Evolutionary conservation across 257 asterid species (phyloP).

Genomic region (Thymus quinquecostatus): DNA sequence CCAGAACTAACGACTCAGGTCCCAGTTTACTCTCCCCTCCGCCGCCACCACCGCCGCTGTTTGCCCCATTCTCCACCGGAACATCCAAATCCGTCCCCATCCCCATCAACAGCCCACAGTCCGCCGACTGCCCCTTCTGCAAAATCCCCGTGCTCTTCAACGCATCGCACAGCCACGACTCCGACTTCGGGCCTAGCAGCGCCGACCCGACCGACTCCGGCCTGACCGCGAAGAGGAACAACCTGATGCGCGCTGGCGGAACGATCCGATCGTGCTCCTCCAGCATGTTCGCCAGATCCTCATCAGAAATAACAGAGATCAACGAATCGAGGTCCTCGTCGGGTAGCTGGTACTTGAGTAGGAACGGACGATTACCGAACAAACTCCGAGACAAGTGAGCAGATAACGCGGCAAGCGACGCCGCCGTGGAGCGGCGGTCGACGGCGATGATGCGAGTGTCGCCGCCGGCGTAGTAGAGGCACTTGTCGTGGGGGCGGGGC

Average conservation of each 20-base stretch:
- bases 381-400: slow-evolving; percentile 63
- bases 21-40: slow-evolving; percentile 41
- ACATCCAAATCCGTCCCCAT: slow-evolving; percentile 49
- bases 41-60: slow-evolving; percentile 36
- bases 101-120: slow-evolving; percentile 52
- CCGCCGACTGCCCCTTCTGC: slow-evolving; percentile 69
- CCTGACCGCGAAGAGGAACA: slow-evolving; percentile 69
- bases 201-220: slow-evolving; percentile 63
- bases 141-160: slow-evolving; percentile 60
- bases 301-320: slow-evolving; percentile 75
- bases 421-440: slow-evolving; percentile 70
- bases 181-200: slow-evolving; percentile 67
- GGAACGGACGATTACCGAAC: slow-evolving; percentile 62
- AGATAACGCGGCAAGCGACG: slow-evolving; percentile 48
- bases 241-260: slow-evolving; percentile 62
- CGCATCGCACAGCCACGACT: slow-evolving; percentile 77
- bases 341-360: slow-evolving; percentile 83
- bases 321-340: slow-evolving; percentile 76
- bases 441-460: slow-evolving; percentile 79
- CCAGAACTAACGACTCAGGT: slow-evolving; percentile 68
- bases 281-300: slow-evolving; percentile 78
- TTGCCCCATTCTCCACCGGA: slow-evolving; percentile 47
- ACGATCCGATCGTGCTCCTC: slow-evolving; percentile 75
- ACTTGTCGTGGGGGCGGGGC: slow-evolving; percentile 76
- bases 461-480: slow-evolving; percentile 82